Base-by-base conservation (phyloP, 2,329 filamentous ascomycete genomes). In the Albophoma yamanashiensis region DNA sequence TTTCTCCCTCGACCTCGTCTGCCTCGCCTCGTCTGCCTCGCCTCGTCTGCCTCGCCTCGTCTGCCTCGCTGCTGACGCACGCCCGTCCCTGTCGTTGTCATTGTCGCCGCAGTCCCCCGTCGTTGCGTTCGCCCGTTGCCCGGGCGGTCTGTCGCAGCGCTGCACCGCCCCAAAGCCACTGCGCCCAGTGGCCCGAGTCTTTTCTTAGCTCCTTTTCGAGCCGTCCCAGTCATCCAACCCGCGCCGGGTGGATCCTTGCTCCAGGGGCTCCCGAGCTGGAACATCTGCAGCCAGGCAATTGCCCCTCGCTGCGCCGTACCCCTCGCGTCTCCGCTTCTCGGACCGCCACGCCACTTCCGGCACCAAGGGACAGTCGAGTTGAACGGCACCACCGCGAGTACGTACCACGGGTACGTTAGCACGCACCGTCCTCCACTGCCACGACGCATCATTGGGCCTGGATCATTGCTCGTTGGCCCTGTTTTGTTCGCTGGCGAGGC, bases 281-380 rank as follows among this genome's bases (percentile, higher is more conserved):
- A 59, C 60, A 40, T 59, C 58, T 25, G 4, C 43, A 27, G 53
- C 40, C 55, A 38, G 45, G 45, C 38, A 25, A 15, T 20, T 47
- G 36, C 36, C 58, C 52, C 36, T 34, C 38, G 17, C 2, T 56
- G 25, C 17, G 9, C 31, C 36, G 59, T 61, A 56, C 58, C 60
- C 53, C 56, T 55, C 55, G 55, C 56, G 50, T 34, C 47, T 61
- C 61, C 58, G 58, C 62, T 38, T 42, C 60, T 47, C 62, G 62
- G 62, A 61, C 62, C 63, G 63, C 60, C 58, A 58, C 63, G 61
- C 63, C 63, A 62, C 63, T 56, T 59, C 59, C 62, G 61, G 59
- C 58, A 55, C 53, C 59, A 52, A 55, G 40, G 55, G 15, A 55
- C 25, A 11, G 39, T 40, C 39, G 59, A n/a, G 27, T 27, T 34